Percentiles rank a stretch among this genome's conserved stretches.
phyloP scores from a whole-genome alignment of 2,329 filamentous ascomycete species.

The Eutypella sp. region DNA sequence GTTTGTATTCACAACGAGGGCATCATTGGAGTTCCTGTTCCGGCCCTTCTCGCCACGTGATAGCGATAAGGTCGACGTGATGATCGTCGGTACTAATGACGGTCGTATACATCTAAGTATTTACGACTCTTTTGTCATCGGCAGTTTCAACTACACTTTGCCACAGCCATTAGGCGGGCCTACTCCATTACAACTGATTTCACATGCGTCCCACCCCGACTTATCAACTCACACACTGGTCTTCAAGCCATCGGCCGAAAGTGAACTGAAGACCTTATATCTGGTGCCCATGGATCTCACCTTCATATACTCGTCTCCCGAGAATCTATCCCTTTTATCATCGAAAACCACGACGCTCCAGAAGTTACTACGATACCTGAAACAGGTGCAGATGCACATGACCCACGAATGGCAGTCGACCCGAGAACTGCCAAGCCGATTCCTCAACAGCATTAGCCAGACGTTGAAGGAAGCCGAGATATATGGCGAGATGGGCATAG shows the following conservation, averaged over 20 bases:
- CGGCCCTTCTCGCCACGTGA: constrained; percentile 57
- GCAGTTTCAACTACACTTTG: constrained; percentile 52
- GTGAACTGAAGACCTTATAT: constrained; percentile 40
- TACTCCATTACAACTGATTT: constrained; percentile 35
- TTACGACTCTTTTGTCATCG: constrained; percentile 80
- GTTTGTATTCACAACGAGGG: constrained; percentile 62
- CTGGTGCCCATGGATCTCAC: constrained; percentile 78
- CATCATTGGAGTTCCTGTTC: constrained; percentile 66
- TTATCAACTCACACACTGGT: constrained; percentile 74
- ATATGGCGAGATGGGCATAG: constrained; percentile 56
- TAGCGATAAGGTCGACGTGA: constrained; percentile 71
- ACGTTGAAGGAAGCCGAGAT: constrained; percentile 61
- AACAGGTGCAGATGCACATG: constrained; percentile 75
- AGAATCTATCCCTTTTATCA: constrained; percentile 77
- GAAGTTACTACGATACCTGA: constrained; percentile 79
- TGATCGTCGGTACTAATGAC: constrained; percentile 68
- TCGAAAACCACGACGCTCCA: constrained; percentile 85
- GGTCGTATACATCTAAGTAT: constrained; percentile 73
- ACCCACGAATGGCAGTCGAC: constrained; percentile 77
- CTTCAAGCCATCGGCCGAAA: constrained; percentile 40
- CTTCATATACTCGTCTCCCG: constrained; percentile 72
- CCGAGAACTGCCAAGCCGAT: constrained; percentile 72
- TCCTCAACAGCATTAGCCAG: constrained; percentile 71
- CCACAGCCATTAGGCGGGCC: constrained; percentile 23
- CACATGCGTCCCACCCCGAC: constrained; percentile 67